These are phyloP conservation scores for Aspergillus chevalieri DNA, from an alignment of 2,329 filamentous ascomycete genomes.

Conservation along the genomic window DNA sequence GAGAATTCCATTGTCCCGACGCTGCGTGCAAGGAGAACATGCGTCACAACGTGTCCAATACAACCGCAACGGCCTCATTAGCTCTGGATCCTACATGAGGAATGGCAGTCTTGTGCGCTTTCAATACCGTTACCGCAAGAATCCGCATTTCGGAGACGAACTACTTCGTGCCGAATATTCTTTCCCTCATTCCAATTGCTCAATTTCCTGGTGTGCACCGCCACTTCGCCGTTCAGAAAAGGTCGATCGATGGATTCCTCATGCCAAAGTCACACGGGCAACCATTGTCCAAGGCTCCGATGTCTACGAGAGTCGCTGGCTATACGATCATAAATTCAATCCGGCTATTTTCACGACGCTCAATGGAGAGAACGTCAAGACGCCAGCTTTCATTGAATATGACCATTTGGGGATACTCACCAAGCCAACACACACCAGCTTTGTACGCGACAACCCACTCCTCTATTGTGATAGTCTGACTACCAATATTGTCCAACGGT, in stretches of 20 bases:
- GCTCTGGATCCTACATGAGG: slow-evolving; percentile 49
- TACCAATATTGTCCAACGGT: slow-evolving; percentile 27
- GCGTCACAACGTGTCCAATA: slow-evolving; percentile 46
- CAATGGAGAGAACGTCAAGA: slow-evolving; percentile 47
- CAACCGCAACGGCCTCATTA: slow-evolving; percentile 48
- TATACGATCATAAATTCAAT: slow-evolving; percentile 46
- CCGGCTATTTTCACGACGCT: slow-evolving; percentile 44
- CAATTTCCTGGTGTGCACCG: slow-evolving; percentile 50
- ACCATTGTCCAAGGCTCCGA: slow-evolving; percentile 50
- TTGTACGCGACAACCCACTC: slow-evolving; percentile 49
- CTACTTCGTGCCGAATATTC: slow-evolving; percentile 52
- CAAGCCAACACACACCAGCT: slow-evolving; percentile 39
- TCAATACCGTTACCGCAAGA: slow-evolving; percentile 51
- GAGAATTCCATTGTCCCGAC: slow-evolving; percentile 42
- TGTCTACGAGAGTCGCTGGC: slow-evolving; percentile 47
- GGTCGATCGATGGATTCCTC: slow-evolving; percentile 51
- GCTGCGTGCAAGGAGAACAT: slow-evolving; percentile 43
- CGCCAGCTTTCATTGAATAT: slow-evolving; percentile 50
- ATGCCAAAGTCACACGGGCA: slow-evolving; percentile 50
- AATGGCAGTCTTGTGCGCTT: slow-evolving; percentile 49
- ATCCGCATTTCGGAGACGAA: slow-evolving; percentile 49
- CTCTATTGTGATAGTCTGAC: slow-evolving; percentile 40
- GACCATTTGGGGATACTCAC: slow-evolving; percentile 40
- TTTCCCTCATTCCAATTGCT: slow-evolving; percentile 49
- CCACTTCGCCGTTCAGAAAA: slow-evolving; percentile 46